Evolutionary conservation across 805 yeast genomes (phyloP), one percentile per base, ranked within the genome.

Genomic region (Schizosaccharomyces osmophilus): DNA sequence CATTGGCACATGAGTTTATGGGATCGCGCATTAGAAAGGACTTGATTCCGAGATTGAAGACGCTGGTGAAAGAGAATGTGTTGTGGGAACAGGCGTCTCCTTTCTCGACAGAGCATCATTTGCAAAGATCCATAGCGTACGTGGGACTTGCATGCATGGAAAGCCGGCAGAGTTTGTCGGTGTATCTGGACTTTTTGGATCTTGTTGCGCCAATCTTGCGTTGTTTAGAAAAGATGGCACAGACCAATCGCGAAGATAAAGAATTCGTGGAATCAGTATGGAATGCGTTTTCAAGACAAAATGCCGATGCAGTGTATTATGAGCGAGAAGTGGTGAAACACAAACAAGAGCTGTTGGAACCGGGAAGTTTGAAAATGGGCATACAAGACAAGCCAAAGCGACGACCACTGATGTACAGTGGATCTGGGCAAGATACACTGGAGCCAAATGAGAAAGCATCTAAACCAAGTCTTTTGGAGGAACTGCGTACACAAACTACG

Each of bases 1-100:
- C 26, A 32, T 62, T 62, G 55, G 70, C 73, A 5, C 66, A 66
- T 2, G 74, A 70, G 45, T 74, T 74, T 62, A 71, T 74, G 68
- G 62, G 70, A 1, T 43, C 67, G 0, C 64, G 78, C 5, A 61
- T 74, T 15, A 69, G 31, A 5, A 62, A 65, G 29, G 61, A 59
- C 3, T 24, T 61, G 13, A 62, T 64, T 63, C 61, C 63, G 26
- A 42, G 61, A 6, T 19, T 65, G 24, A 57, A 48, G 17, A n/a
- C 29, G n/a, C 41, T 36, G 3, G 41, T 36, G 13, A 36, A 13
- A 36, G 41, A 36, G 17, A 36, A 36, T 36, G 41, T 9, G 11
- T 36, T 36, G 8, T 36, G 41, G 41, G 13, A 36, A 13, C 13
- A 36, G n/a, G 36, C 31, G 11, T 1, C n/a, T 24, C 19, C 57